A percentile compares a stretch with the other conserved stretches of the same genome.
These are phyloP conservation scores for Dendrothele bispora DNA, from an alignment of 768 basidiomycete species.

Conservation along the genomic window DNA sequence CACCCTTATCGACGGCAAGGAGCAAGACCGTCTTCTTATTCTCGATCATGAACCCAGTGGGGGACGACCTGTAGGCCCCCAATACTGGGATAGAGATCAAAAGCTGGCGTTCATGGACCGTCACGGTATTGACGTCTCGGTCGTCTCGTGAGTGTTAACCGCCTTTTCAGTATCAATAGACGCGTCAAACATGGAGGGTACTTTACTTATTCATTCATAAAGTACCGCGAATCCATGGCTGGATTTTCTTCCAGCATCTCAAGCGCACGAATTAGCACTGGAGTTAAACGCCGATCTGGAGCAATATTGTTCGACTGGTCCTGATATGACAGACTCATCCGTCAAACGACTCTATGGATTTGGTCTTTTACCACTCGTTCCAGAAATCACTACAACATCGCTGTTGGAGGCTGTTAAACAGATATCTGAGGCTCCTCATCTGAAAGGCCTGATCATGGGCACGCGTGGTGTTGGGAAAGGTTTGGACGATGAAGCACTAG, in stretches of 20 bases:
- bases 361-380: slow-evolving; percentile 81
- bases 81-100: slow-evolving; percentile 79
- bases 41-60: slow-evolving; percentile 77
- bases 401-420: slow-evolving; percentile 68
- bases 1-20: slow-evolving; percentile 38
- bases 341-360: slow-evolving; percentile 79
- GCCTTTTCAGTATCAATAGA: slow-evolving; percentile 1
- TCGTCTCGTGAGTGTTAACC: slow-evolving; percentile 57
- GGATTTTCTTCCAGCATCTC: slow-evolving; percentile 73
- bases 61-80: slow-evolving; percentile 78
- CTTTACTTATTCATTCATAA: slow-evolving; percentile 1
- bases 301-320: slow-evolving; percentile 70
- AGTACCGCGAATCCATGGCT: slow-evolving; percentile 93
- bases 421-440: slow-evolving; percentile 61
- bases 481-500: slow-evolving; percentile 75
- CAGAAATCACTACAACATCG: slow-evolving; percentile 51
- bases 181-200: neutral
- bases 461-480: slow-evolving; percentile 77
- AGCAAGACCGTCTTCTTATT: slow-evolving; percentile 73
- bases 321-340: slow-evolving; percentile 34
- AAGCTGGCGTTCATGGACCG: slow-evolving; percentile 85
- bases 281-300: slow-evolving; percentile 80
- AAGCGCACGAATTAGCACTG: slow-evolving; percentile 63
- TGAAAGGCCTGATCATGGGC: slow-evolving; percentile 80
- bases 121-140: slow-evolving; percentile 77